Percentiles rank a stretch among this genome's conserved stretches.
These are phyloP conservation scores for Rugosomyces carneus DNA, from an alignment of 1,284 basidiomycete genomes.

Conservation along the genomic window DNA sequence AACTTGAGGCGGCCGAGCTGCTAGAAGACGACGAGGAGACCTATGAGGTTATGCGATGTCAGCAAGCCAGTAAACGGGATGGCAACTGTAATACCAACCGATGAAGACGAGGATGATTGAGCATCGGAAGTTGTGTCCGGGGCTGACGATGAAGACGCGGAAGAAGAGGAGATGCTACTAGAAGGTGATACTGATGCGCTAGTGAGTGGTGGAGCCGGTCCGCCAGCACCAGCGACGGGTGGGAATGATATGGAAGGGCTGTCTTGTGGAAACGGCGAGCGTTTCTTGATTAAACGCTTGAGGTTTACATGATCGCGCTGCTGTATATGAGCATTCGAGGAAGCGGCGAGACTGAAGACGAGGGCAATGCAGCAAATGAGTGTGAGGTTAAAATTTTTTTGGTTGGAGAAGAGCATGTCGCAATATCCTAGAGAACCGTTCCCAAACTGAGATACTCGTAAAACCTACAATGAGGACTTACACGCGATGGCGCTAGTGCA, in stretches of 20 bases:
- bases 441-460: too few species aligned
- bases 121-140: constrained; percentile 6
- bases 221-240: constrained; percentile 22
- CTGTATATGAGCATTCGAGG: constrained; percentile 21
- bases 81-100: constrained; percentile 6
- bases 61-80: neutral
- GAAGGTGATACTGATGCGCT: constrained; percentile 13
- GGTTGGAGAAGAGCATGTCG: constrained; percentile 41
- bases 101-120: constrained; percentile 9
- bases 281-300: constrained; percentile 66
- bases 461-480: too few species aligned
- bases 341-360: constrained; percentile 39
- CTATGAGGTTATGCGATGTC: constrained; percentile 3
- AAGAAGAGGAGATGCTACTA: constrained; percentile 22
- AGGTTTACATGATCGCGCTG: constrained; percentile 53
- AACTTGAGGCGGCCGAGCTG: constrained; percentile 2
- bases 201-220: constrained; percentile 15
- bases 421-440: neutral
- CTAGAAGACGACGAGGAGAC: constrained; percentile 8
- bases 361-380: constrained; percentile 58
- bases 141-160: constrained; percentile 13
- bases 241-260: constrained; percentile 8
- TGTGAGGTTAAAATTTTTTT: constrained; percentile 46
- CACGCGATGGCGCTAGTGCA: neutral
- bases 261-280: constrained; percentile 28